A percentile compares a stretch with the other conserved stretches of the same genome.
phyloP scores from a whole-genome alignment of 768 basidiomycete species.

The Tulasnella sp. region DNA sequence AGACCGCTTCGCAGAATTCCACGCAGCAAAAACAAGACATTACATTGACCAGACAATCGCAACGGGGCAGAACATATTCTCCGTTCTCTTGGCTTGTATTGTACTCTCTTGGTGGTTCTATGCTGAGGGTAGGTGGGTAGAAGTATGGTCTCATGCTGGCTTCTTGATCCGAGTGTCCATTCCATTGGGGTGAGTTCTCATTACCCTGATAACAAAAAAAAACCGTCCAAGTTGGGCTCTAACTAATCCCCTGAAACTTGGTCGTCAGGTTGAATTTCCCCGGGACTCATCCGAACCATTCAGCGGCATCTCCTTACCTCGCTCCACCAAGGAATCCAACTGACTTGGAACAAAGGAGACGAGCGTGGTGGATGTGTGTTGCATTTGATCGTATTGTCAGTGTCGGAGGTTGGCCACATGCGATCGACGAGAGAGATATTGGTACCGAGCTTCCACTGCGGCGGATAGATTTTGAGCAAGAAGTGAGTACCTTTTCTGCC shows the following conservation, averaged over 20 bases:
- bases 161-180: constrained; percentile 74
- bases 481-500: constrained; percentile 33
- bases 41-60: constrained; percentile 85
- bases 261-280: constrained; percentile 51
- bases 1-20: constrained; percentile 59
- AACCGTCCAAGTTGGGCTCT: not conserved
- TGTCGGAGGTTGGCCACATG: constrained; percentile 76
- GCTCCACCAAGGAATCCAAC: constrained; percentile 62
- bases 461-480: constrained; percentile 59
- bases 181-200: constrained; percentile 42
- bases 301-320: constrained; percentile 39
- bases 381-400: constrained; percentile 73
- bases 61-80: constrained; percentile 77
- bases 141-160: constrained; percentile 82
- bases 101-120: constrained; percentile 85
- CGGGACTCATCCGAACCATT: constrained; percentile 50
- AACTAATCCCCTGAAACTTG: not conserved
- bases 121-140: constrained; percentile 79
- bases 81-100: constrained; percentile 76
- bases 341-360: constrained; percentile 63
- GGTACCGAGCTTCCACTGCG: constrained; percentile 74
- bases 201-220: not conserved
- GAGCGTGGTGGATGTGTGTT: constrained; percentile 88
- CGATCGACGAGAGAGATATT: constrained; percentile 69
- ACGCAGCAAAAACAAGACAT: constrained; percentile 73